These are phyloP conservation scores for Mortierella sp. DNA, from an alignment of 371 early-diverging fungal genomes.

Conservation along the genomic window DNA sequence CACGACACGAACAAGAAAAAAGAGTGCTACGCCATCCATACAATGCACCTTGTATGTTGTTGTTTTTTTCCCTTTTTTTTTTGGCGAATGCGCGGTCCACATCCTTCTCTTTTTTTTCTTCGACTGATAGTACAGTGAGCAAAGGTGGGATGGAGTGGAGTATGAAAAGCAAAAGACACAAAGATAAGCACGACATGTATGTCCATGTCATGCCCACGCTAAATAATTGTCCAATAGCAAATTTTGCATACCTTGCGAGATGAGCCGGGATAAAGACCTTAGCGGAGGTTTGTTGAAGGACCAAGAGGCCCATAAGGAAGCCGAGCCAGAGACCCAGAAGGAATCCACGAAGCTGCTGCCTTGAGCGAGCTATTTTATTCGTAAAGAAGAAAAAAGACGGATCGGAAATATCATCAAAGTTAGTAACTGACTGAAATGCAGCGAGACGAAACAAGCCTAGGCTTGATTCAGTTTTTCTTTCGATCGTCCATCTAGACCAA, in stretches of 20 bases:
- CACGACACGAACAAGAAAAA: not conserved
- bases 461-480: not conserved
- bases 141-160: not conserved
- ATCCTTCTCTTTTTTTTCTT: not conserved
- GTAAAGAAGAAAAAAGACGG: not conserved
- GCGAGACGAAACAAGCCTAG: not conserved
- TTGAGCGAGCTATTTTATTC: slow-evolving; percentile 36
- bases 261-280: slow-evolving; percentile 41
- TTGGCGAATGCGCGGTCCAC: not conserved
- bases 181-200: not conserved
- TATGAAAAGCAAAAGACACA: not conserved
- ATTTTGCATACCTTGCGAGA: slow-evolving; percentile 37
- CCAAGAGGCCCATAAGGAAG: slow-evolving; percentile 40
- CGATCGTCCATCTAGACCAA: not conserved
- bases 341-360: slow-evolving; percentile 50
- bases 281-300: slow-evolving; percentile 48
- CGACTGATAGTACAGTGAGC: not conserved
- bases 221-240: no score
- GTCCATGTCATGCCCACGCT: no score
- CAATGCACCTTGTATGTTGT: not conserved
- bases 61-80: no score
- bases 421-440: not conserved
- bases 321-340: slow-evolving; percentile 50
- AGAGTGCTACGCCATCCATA: not conserved
- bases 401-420: not conserved